Evolutionary conservation across 2,329 filamentous ascomycete species (phyloP).

Genomic region (Graphilbum sp.): DNA sequence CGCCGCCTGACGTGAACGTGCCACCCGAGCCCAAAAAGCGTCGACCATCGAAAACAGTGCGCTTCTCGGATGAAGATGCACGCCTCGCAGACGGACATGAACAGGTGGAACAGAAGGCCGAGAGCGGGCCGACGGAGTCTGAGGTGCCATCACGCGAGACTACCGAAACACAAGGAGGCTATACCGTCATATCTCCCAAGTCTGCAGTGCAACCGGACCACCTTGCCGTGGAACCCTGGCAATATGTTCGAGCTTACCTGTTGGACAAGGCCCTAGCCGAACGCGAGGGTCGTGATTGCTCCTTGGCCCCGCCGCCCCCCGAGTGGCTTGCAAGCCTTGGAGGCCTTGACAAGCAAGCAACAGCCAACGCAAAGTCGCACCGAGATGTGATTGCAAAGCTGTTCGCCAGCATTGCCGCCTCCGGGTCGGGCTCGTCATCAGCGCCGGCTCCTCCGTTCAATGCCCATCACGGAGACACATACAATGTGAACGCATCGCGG

Average conservation of each 20-base stretch:
- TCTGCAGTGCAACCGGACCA: background rate
- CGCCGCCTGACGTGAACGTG: too few species aligned
- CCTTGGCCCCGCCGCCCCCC: slow-evolving; percentile 2
- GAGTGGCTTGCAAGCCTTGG: slow-evolving; percentile 3
- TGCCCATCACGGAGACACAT: too few species aligned
- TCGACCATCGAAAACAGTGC: slow-evolving; percentile 8
- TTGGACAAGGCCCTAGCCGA: slow-evolving; percentile 7
- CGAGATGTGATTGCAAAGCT: slow-evolving; percentile 1
- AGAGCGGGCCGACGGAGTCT: too few species aligned
- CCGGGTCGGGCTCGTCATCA: background rate
- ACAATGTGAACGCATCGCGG: background rate
- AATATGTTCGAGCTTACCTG: slow-evolving; percentile 7
- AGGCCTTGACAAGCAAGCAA: background rate
- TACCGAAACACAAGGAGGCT: background rate
- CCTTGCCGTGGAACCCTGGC: slow-evolving; percentile 5
- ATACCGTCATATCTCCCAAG: background rate
- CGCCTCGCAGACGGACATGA: background rate
- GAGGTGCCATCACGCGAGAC: background rate
- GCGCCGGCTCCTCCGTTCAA: too few species aligned
- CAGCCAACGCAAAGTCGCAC: background rate
- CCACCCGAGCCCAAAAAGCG: background rate
- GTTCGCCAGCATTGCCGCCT: background rate
- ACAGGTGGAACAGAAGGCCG: background rate
- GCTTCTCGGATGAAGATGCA: slow-evolving; percentile 5
- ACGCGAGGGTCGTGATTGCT: slow-evolving; percentile 5